phyloP scores from a whole-genome alignment of 345 rosid species.

The Populus euphratica region DNA sequence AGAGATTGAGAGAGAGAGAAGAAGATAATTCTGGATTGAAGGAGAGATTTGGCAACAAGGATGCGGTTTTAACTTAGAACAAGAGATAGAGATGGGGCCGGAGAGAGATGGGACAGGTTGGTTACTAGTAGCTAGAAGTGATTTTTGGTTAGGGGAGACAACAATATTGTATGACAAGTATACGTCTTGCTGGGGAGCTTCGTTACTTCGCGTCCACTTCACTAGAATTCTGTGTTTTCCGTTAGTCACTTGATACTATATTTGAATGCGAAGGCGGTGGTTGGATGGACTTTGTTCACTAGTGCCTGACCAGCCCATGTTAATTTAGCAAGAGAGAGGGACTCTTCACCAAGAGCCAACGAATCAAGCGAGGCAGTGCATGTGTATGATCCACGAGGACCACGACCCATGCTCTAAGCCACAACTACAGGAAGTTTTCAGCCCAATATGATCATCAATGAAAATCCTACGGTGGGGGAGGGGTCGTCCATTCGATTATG shows the following conservation, averaged over 20 bases:
- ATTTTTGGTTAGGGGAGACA: constrained; percentile 3
- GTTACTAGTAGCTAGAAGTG: constrained; percentile 16
- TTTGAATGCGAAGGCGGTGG: not conserved
- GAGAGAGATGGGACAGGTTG: not conserved
- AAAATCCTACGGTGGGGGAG: too few relatives aligned
- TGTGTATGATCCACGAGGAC: not conserved
- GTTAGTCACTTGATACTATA: not conserved
- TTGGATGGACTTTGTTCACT: not conserved
- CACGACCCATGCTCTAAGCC: not conserved
- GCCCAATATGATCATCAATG: not conserved
- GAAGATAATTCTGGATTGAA: constrained; percentile 3
- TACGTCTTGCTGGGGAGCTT: constrained; percentile 19
- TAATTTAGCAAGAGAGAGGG: constrained; percentile 16
- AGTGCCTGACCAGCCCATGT: not conserved
- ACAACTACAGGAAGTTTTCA: not conserved
- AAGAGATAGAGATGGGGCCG: not conserved
- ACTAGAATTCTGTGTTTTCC: constrained; percentile 27
- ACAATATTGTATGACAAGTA: constrained; percentile 18
- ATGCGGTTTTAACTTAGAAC: constrained; percentile 19
- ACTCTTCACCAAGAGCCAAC: constrained; percentile 29
- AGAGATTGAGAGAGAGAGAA: not conserved
- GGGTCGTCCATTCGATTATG: too few relatives aligned
- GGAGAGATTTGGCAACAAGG: not conserved
- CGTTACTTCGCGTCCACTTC: constrained; percentile 76
- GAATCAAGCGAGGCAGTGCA: not conserved